Conservation (phyloP, 306 rosid genomes). For the Prunus campanulata region DNA sequence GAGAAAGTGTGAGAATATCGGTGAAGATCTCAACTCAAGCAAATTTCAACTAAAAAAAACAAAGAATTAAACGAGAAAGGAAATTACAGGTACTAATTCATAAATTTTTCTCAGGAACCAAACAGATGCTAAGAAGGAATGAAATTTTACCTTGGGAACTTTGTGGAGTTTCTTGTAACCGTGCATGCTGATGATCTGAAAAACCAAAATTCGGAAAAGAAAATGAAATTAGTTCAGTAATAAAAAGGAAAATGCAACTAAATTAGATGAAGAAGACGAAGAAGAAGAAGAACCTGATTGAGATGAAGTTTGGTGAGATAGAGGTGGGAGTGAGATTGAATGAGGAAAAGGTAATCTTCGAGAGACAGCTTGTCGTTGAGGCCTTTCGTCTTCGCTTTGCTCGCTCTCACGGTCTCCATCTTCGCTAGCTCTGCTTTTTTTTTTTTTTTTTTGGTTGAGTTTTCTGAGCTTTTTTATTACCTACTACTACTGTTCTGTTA, state of each 20-base stretch:
- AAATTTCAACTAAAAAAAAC: background rate
- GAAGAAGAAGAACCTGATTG: conserved; percentile 46
- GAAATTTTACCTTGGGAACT: conserved; percentile 46
- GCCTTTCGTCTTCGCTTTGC: background rate
- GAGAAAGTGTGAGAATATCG: conserved; percentile 5
- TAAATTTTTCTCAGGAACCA: conserved; percentile 12
- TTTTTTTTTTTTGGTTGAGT: too few species aligned
- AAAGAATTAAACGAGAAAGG: background rate
- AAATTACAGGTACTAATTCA: background rate
- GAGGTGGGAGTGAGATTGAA: conserved; percentile 38
- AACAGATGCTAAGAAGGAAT: conserved; percentile 11
- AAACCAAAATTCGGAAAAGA: background rate
- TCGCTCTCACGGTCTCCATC: background rate
- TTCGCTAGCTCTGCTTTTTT: background rate
- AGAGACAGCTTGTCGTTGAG: conserved; percentile 27
- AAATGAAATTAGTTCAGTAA: background rate
- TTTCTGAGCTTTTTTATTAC: background rate
- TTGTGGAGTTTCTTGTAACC: conserved; percentile 64
- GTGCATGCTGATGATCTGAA: conserved; percentile 64
- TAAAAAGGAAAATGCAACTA: background rate
- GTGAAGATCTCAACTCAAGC: background rate
- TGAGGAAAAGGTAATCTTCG: conserved; percentile 48
- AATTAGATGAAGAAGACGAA: background rate
- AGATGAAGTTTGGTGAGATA: conserved; percentile 42
- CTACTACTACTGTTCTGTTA: background rate